Conservation (phyloP, 345 rosid genomes). For the Hypericum perforatum region DNA sequence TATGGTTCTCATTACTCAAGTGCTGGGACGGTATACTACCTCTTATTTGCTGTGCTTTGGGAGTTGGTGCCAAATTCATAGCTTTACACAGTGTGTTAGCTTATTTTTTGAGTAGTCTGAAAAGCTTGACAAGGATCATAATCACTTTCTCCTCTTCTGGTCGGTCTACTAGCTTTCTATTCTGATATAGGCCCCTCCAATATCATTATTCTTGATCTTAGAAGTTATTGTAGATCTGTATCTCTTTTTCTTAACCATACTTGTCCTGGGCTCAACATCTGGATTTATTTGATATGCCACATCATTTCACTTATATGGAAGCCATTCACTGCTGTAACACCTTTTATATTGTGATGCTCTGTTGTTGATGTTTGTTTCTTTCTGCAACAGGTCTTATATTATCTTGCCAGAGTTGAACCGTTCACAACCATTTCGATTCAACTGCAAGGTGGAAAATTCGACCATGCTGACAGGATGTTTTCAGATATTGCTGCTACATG, state of each 20-base stretch:
- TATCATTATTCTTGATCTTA: too few relatives aligned
- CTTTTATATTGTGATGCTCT: constrained; percentile 6
- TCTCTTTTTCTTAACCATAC: too few relatives aligned
- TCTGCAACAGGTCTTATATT: constrained; percentile 71
- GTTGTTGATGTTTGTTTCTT: constrained; percentile 3
- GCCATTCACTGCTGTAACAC: neutral
- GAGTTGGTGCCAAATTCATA: constrained; percentile 3
- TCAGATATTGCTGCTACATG: constrained; percentile 83
- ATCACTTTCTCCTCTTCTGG: too few relatives aligned
- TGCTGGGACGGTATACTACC: constrained; percentile 78
- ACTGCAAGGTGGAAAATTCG: constrained; percentile 98
- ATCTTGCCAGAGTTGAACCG: constrained; percentile 92
- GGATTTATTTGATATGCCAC: neutral
- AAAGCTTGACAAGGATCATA: too few relatives aligned
- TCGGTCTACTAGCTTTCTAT: too few relatives aligned
- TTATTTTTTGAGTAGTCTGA: too few relatives aligned
- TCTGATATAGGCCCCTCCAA: too few relatives aligned
- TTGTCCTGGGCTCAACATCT: neutral
- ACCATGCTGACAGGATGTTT: constrained; percentile 98
- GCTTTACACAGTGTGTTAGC: neutral
- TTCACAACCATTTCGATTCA: constrained; percentile 92
- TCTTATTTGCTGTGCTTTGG: constrained; percentile 11
- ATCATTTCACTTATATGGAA: too few relatives aligned
- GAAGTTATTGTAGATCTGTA: too few relatives aligned
- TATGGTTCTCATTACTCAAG: constrained; percentile 98